Percentiles rank a stretch among this genome's conserved stretches.
Evolutionary conservation across 805 yeast species (phyloP).

Genomic region (Candida sonorensis): DNA sequence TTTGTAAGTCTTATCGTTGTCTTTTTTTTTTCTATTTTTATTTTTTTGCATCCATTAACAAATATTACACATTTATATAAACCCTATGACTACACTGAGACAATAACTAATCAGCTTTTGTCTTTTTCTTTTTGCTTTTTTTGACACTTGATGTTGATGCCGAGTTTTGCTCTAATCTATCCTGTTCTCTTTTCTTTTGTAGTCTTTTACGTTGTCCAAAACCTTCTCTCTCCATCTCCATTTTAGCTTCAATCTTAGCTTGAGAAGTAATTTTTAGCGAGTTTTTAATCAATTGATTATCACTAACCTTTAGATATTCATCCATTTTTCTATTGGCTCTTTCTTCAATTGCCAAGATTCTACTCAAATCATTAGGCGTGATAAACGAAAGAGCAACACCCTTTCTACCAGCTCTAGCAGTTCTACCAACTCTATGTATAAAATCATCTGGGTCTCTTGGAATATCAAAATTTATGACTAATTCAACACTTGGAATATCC

Average conservation of each 20-base stretch:
- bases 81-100: too few relatives aligned
- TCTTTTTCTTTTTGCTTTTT: conserved; percentile 2
- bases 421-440: conserved; percentile 88
- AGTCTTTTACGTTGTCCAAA: conserved; percentile 58
- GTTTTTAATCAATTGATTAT: conserved; percentile 67
- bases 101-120: too few relatives aligned
- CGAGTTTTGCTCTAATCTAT: conserved; percentile 1
- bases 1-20: too few relatives aligned
- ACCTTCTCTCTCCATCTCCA: conserved; percentile 89
- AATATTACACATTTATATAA: too few relatives aligned
- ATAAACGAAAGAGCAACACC: conserved; percentile 83
- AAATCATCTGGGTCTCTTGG: conserved; percentile 83
- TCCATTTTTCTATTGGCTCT: conserved; percentile 76
- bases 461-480: conserved; percentile 71
- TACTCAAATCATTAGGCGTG: conserved; percentile 75
- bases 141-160: conserved; percentile 1
- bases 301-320: conserved; percentile 64
- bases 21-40: too few relatives aligned
- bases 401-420: conserved; percentile 92
- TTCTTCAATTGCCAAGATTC: conserved; percentile 81
- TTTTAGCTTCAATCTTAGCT: conserved; percentile 83
- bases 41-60: too few relatives aligned
- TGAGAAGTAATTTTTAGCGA: conserved; percentile 63
- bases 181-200: conserved; percentile 13
- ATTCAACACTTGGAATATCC: conserved; percentile 75